Evolutionary conservation across 768 basidiomycete species (phyloP), one percentile per base, ranked within the genome.

Genomic region (Kwoniella heveanensis): DNA sequence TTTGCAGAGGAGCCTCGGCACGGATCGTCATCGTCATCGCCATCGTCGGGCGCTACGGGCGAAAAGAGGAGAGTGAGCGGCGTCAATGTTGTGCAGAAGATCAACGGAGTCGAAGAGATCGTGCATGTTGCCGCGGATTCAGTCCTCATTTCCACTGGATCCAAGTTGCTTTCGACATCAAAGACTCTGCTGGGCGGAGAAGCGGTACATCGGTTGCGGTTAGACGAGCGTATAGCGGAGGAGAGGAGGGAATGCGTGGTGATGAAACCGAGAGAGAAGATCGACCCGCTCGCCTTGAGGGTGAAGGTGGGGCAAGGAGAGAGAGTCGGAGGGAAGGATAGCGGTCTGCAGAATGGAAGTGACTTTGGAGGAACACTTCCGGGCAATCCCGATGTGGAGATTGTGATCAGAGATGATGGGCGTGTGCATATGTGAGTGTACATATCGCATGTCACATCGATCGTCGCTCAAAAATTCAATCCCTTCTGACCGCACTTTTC

Each of bases 111-210:
- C 46, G 32, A 53, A 15, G 57, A 65, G 56, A 54, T 44, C 9
- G 32, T 54, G 7, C 49, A 53, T 51, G 25, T 89, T n/a, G 77
- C 83, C 0, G 87, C 88, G 19, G 87, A 87, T 6, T 83, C 88
- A 62, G 85, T 92, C 65, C 80, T 93, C 47, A 77, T 93, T 55
- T 84, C 87, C 29, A 88, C 89, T 10, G 92, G 91, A 12, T 88
- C 89, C 19, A 92, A 91, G 91, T 88, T 90, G 0, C 82, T 88
- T 15, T 71, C 71, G 4, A 77, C 92, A 1, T 63, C 75, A 1
- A 47, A 49, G 27, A 57, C 60, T 25, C 66, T 82, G 15, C 55
- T 82, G 19, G 66, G 65, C 1, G 25, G 21, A 0, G 26, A 55
- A n/a, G 36, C 57, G 3, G 72, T 60, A 1, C 27, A 27, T 4